Base-by-base conservation (phyloP, 2,329 filamentous ascomycete genomes). In the Aspergillus uvarum region DNA sequence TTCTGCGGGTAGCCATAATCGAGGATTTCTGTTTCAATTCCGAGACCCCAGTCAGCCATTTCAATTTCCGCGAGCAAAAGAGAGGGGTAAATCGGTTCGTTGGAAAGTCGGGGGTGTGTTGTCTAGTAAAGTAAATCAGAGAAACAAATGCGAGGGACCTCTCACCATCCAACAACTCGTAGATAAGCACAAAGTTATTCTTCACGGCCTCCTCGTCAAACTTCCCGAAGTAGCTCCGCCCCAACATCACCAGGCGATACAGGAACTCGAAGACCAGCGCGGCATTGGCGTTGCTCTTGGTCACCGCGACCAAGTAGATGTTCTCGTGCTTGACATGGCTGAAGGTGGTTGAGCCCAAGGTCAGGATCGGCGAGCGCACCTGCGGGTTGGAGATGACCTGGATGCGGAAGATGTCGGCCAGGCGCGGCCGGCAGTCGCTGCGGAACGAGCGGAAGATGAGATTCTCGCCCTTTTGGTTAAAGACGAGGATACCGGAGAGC, bases 251-350 rank as follows among this genome's bases (percentile, higher is more conserved):
- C 72, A 99, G 81, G 69, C 93, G 87, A 81, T 98, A 98, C 63
- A 99, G 82, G 74, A 99, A 99, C 81, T 99, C 95, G 73, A 99
- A 99, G 24, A 99, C 92, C 59, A 99, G 85, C 47, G 96, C 96
- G 12, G 93, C 93, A 85, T 99, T 99, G 80, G 93, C 95, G 79
- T 99, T 99, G 81, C 93, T 97, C 82, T 98, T 99, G 60, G 93
- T 98, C 69, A 99, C 91, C 19, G 94, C 95, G 58, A 98, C 94
- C 68, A 99, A 80, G 78, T 98, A 99, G 74, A 99, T 97, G 77
- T 99, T 99, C 76, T 99, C 95, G 80, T 97, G 94, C 78, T 96
- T 97, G 79, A 99, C 94, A 87, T 99, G 95, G 82, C 92, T 96
- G 79, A 99, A 99, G 51, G 96, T 99, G 59, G 95, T 99, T 76